These are phyloP conservation scores for Aspergillus vadensis DNA, from an alignment of 2,329 filamentous ascomycete genomes.

Conservation along the genomic window DNA sequence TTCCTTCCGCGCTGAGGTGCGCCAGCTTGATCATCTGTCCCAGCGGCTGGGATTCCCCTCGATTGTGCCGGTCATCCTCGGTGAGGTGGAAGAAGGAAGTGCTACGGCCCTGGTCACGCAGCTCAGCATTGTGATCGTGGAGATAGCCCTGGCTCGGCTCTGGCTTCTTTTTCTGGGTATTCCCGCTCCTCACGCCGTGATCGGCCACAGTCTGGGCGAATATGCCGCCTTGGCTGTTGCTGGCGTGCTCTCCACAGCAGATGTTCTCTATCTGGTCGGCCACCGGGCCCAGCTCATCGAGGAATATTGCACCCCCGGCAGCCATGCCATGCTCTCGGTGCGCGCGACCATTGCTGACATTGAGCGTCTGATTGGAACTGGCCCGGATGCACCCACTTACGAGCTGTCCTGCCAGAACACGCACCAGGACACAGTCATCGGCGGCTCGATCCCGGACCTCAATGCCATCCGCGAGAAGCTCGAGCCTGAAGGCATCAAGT, in stretches of 20 bases:
- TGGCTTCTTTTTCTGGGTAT: constrained; percentile 31
- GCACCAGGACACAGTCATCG: too few species aligned
- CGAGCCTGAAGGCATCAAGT: constrained; percentile 59
- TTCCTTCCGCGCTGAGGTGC: constrained; percentile 27
- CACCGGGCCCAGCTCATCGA: constrained; percentile 67
- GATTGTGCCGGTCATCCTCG: too few species aligned
- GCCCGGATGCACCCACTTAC: too few species aligned
- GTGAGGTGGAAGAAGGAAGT: too few species aligned
- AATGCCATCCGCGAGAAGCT: constrained; percentile 55
- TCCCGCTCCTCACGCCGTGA: constrained; percentile 52
- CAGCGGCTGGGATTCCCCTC: constrained; percentile 18
- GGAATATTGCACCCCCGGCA: constrained; percentile 65
- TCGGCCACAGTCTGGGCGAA: constrained; percentile 51
- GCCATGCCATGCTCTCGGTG: constrained; percentile 69
- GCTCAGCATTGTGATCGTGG: constrained; percentile 15
- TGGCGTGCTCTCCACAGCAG: constrained; percentile 36
- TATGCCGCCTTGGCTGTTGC: constrained; percentile 38
- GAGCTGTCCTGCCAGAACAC: too few species aligned
- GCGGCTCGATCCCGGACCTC: background rate
- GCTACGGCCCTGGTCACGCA: too few species aligned
- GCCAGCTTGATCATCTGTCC: constrained; percentile 25
- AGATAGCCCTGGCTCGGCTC: constrained; percentile 44
- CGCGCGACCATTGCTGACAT: too few species aligned
- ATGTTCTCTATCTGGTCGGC: constrained; percentile 66
- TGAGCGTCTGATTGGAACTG: too few species aligned